Evolutionary conservation across 192 early-diverging fungal species (phyloP), one percentile per base, ranked within the genome.

Genomic region (Umbelopsis sp.): DNA sequence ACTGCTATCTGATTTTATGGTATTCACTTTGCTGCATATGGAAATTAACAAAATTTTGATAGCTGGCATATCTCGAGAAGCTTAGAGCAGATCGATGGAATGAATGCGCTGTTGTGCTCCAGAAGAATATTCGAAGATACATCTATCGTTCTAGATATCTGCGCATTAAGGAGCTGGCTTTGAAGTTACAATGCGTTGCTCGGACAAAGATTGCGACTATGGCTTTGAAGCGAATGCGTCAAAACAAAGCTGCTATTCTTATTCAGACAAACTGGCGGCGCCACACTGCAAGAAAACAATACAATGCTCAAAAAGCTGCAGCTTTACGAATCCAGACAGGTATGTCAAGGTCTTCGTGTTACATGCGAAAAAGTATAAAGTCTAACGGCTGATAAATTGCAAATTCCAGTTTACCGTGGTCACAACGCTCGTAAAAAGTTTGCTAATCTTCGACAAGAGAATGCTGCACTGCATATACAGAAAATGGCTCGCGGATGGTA

Each of bases 51-150:
- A 20, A n/a, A 35, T 66, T 50, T 25, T 64, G 16, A 12, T 50
- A 77, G 76, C 74, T 94, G 27, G 94, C 94, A 16, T 91, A 84
- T 67, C 75, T 95, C 68, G 97, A 99, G 74, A 97, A 96, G 78
- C 79, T 94, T 41, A 88, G 96, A 25, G 81, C 92, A 4, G 94
- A 96, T 68, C 86, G 93, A 16, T 83, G 94, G 69, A 90, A 91
- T 51, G 80, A 80, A n/a, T 94, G 93, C 64, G 96, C 94, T 41
- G 90, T 91, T 2, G 64, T 95, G 67, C 91, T 98, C 72, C 95
- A 97, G 78, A 93, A 95, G 80, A 92, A 95, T 75, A 87, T 92
- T 68, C 87, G 91, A 20, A 77, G 92, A 27, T 85, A 81, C 68
- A 78, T 95, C 67, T 82, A 88, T 72, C 86, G 88, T 71, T 81